phyloP scores from a whole-genome alignment of 1,139 yeast species.

The Kodamaea ohmeri region DNA sequence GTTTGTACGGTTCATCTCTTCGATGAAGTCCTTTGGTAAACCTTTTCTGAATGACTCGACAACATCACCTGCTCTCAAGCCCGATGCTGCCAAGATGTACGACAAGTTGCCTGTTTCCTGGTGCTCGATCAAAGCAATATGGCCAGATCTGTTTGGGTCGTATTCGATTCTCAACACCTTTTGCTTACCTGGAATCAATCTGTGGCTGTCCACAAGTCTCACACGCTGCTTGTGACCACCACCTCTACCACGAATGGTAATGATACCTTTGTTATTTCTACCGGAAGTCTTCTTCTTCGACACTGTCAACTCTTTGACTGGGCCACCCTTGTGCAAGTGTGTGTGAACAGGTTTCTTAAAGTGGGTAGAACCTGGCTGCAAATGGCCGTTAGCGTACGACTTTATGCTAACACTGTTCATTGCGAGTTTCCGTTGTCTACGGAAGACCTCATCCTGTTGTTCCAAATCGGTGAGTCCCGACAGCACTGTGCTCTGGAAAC shows the following conservation, averaged over 20 bases:
- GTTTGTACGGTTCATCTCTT: conserved; percentile 58
- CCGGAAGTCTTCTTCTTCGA: conserved; percentile 79
- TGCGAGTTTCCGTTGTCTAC: conserved; percentile 70
- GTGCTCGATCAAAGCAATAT: conserved; percentile 81
- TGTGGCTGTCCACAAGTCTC: conserved; percentile 74
- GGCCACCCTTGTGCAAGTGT: conserved; percentile 82
- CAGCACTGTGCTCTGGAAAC: conserved; percentile 16
- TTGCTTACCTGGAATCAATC: conserved; percentile 69
- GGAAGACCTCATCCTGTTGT: conserved; percentile 68
- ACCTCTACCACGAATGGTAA: conserved; percentile 92
- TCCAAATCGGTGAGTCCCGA: conserved; percentile 62
- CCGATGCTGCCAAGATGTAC: conserved; percentile 88
- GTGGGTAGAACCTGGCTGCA: conserved; percentile 89
- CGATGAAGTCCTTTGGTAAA: conserved; percentile 71
- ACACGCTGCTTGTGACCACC: conserved; percentile 94
- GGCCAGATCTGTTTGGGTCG: conserved; percentile 94
- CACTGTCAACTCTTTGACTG: conserved; percentile 71
- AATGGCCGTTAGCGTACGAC: conserved; percentile 65
- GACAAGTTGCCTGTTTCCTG: conserved; percentile 59
- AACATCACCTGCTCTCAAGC: conserved; percentile 86
- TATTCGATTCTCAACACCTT: conserved; percentile 86
- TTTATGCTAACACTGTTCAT: conserved; percentile 71
- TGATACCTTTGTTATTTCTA: conserved; percentile 83
- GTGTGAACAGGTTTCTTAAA: conserved; percentile 84
- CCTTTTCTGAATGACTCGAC: conserved; percentile 90